Base-by-base conservation (phyloP, 345 rosid species). In the Sisymbrium altissimum region DNA sequence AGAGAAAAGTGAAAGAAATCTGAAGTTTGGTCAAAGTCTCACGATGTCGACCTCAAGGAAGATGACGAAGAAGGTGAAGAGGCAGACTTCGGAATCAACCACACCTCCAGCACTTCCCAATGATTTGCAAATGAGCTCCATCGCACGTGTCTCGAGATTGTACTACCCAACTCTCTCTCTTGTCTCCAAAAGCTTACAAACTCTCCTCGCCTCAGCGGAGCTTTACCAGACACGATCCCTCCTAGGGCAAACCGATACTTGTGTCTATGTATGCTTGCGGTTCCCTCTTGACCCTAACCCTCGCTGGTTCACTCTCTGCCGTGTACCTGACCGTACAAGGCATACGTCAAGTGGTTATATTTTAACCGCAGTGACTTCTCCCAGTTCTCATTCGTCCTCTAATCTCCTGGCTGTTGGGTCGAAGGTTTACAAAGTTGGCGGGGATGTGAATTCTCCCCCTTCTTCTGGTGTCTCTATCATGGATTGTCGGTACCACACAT, bases 251-350 rank as follows among this genome's bases (percentile, higher is more conserved):
- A 29, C 83, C 12, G 71, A 86, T 46, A 79, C 75, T 66, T 76
- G 73, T 71, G 88, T 88, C 75, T 83, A 83, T 78, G 70, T 86
- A 71, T 71, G 79, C 55, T 49, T 90, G 74, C 83, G 88, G 72
- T 46, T 65, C 66, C 76, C 78, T 68, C 1, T 53, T 65, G 61
- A 80, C 54, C 12, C 21, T 3, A 4, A 45, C 3, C 64, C 72
- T 27, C 79, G 33, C 9, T 82, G 82, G 83, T 86, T 72, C 82
- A 64, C 83, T 1, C 90, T 86, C 54, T 13, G 41, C 33, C 83
- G 41, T 2, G 35, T 14, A 71, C 43, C 45, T 81, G 35, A 4
- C 10, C 38, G 38, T 7, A 7, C 8, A 9, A 35, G 0, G 3
- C 3, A 7, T 9, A 7, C 9, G 0, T 27, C 18, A 6, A 15